These are phyloP conservation scores for Suillus tomentosus DNA, from an alignment of 768 basidiomycete species.

Conservation along the genomic window DNA sequence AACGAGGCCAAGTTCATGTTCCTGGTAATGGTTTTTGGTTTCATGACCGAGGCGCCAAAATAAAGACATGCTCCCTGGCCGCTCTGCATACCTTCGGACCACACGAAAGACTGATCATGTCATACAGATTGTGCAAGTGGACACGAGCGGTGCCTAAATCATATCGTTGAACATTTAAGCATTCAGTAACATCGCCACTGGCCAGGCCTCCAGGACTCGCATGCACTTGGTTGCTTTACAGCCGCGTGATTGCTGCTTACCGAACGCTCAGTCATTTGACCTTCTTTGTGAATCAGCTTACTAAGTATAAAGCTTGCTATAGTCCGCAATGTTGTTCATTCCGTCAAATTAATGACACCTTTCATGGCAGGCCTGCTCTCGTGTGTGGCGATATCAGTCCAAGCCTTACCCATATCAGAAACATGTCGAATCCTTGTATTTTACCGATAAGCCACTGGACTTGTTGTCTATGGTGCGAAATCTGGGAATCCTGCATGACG, in stretches of 20 bases:
- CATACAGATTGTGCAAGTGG: background rate
- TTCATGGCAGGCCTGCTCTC: background rate
- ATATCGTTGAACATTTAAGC: background rate
- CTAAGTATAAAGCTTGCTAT: background rate
- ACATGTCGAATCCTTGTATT: background rate
- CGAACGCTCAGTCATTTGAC: background rate
- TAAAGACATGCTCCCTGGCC: background rate
- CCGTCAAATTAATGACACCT: background rate
- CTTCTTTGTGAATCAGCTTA: conserved; percentile 3
- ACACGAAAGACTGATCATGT: background rate
- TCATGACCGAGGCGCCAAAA: conserved; percentile 6
- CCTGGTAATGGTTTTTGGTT: background rate
- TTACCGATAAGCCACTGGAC: background rate
- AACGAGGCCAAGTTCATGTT: background rate
- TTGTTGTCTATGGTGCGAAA: conserved; percentile 1
- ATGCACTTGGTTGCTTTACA: background rate
- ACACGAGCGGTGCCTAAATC: background rate
- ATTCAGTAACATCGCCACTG: background rate
- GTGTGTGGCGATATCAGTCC: background rate
- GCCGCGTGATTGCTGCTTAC: background rate
- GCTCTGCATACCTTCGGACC: background rate
- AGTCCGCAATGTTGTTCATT: background rate
- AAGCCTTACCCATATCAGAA: background rate
- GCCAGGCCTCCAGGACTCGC: background rate
- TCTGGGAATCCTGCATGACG: background rate